Evolutionary conservation across 176 grass and related monocot species (phyloP).

Genomic region (Bromus sterilis): DNA sequence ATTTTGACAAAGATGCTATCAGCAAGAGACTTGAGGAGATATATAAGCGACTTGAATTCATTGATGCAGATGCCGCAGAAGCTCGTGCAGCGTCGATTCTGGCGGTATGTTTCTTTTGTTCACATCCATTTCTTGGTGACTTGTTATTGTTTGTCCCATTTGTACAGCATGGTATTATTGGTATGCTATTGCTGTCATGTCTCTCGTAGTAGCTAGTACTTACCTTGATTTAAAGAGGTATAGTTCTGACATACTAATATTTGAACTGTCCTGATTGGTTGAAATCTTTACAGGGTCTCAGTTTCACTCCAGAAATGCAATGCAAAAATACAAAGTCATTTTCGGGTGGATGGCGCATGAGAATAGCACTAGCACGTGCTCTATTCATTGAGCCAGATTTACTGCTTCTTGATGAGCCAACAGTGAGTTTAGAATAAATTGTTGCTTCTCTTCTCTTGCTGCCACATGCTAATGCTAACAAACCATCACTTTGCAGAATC

Average conservation of each 20-base stretch:
- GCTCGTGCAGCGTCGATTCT: slow-evolving; percentile 93
- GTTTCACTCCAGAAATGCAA: slow-evolving; percentile 98
- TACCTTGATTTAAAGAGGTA: not conserved
- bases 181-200: not conserved
- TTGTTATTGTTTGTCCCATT: slow-evolving; percentile 1
- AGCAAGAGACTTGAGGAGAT: slow-evolving; percentile 82
- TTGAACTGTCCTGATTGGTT: slow-evolving; percentile 5
- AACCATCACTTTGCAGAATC: slow-evolving; percentile 54
- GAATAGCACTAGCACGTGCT: slow-evolving; percentile 92
- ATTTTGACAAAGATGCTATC: slow-evolving; percentile 66
- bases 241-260: not conserved
- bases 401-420: slow-evolving; percentile 94
- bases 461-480: slow-evolving; percentile 31
- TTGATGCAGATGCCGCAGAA: slow-evolving; percentile 88
- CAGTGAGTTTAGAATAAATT: slow-evolving; percentile 36
- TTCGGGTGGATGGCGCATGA: slow-evolving; percentile 98
- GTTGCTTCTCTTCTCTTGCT: not conserved
- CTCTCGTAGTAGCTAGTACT: not conserved
- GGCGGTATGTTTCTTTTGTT: slow-evolving; percentile 51
- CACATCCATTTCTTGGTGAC: not conserved
- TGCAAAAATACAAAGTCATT: slow-evolving; percentile 68
- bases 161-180: not conserved
- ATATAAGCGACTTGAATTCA: slow-evolving; percentile 91
- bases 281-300: slow-evolving; percentile 72
- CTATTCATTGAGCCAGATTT: slow-evolving; percentile 97